phyloP scores from a whole-genome alignment of 106 monocot species.

The Chionographis japonica region DNA sequence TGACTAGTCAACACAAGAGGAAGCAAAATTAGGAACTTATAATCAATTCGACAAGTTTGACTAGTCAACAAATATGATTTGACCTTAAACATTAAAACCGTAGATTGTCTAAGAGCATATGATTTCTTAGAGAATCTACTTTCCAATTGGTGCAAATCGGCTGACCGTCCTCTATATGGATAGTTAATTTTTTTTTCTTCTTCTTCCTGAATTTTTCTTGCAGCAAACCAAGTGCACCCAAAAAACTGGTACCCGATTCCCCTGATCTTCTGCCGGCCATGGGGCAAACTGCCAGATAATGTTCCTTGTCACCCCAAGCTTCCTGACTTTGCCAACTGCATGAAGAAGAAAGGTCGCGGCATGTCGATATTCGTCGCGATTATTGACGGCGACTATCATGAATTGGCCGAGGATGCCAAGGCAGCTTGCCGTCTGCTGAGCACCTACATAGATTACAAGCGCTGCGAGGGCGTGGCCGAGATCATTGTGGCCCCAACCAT shows the following conservation, averaged over 20 bases:
- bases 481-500: constrained; percentile 85
- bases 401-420: constrained; percentile 87
- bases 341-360: constrained; percentile 98
- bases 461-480: constrained; percentile 93
- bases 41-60: too few relatives aligned
- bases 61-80: too few relatives aligned
- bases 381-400: constrained; percentile 89
- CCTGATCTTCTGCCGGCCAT: constrained; percentile 93
- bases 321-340: constrained; percentile 96
- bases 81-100: too few relatives aligned
- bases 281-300: constrained; percentile 96
- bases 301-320: constrained; percentile 99
- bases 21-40: too few relatives aligned
- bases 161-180: background rate
- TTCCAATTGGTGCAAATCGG: background rate
- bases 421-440: constrained; percentile 67
- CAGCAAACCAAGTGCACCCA: constrained; percentile 88
- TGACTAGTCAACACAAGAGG: too few relatives aligned
- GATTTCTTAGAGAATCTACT: too few relatives aligned
- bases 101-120: too few relatives aligned
- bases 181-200: background rate
- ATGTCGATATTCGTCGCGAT: constrained; percentile 95
- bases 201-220: background rate
- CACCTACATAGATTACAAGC: constrained; percentile 90
- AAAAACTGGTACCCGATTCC: constrained; percentile 99